phyloP scores from a whole-genome alignment of 2,329 filamentous ascomycete genomes.

The Lasiodiplodia citricola region DNA sequence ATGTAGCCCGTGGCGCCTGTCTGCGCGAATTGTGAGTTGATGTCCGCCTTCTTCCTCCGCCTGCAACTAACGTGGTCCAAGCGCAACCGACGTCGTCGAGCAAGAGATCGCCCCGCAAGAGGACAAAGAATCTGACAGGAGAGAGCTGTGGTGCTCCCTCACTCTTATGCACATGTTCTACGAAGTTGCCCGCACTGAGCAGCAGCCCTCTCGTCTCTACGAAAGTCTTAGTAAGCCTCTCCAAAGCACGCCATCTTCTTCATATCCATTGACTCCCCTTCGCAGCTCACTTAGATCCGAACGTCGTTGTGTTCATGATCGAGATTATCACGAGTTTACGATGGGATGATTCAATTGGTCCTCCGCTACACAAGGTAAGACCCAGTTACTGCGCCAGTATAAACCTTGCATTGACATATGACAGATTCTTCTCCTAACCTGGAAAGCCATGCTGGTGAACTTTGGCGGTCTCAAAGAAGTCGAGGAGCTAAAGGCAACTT shows the following conservation, averaged over 20 bases:
- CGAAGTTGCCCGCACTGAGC: conserved; percentile 49
- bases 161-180: conserved; percentile 56
- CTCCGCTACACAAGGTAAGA: conserved; percentile 52
- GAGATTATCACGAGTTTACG: conserved; percentile 59
- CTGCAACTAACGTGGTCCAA: conserved; percentile 11
- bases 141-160: conserved; percentile 56
- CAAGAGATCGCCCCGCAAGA: conserved; percentile 34
- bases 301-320: conserved; percentile 74
- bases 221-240: conserved; percentile 37
- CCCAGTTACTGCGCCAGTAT: neutral
- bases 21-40: conserved; percentile 33
- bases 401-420: neutral
- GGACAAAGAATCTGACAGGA: conserved; percentile 45
- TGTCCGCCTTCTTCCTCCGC: neutral
- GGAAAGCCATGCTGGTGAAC: conserved; percentile 86
- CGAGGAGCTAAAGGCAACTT: conserved; percentile 72
- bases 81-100: conserved; percentile 24
- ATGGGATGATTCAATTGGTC: conserved; percentile 65
- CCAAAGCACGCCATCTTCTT: neutral
- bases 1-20: conserved; percentile 43
- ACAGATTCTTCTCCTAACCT: conserved; percentile 79
- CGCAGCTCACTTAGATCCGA: conserved; percentile 61
- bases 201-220: conserved; percentile 59
- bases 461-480: conserved; percentile 82
- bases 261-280: neutral